Percentiles rank a stretch among this genome's conserved stretches.
phyloP scores from a whole-genome alignment of 441 rosid species.

The Dalechampia spathulata region DNA sequence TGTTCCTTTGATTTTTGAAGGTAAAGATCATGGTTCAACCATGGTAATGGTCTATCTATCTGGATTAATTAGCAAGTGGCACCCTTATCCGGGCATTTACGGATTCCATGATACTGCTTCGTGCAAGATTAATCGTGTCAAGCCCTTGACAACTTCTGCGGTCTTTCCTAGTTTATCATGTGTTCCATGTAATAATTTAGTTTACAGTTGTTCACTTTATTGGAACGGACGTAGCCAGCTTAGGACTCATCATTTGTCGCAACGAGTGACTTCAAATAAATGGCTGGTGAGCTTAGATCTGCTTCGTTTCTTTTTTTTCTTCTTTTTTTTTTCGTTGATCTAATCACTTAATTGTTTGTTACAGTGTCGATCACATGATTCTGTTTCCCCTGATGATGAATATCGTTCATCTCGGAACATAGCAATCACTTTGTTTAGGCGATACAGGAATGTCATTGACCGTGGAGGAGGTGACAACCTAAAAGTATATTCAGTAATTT shows the following conservation, averaged over 20 bases:
- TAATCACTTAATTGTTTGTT: constrained; percentile 7
- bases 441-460: constrained; percentile 70
- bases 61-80: constrained; percentile 34
- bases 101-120: constrained; percentile 20
- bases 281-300: constrained; percentile 67
- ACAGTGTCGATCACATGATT: constrained; percentile 52
- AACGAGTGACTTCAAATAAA: constrained; percentile 29
- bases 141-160: constrained; percentile 20
- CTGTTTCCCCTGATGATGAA: constrained; percentile 59
- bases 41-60: constrained; percentile 46
- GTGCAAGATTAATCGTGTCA: constrained; percentile 19
- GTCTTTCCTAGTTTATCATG: constrained; percentile 20
- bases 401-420: constrained; percentile 83
- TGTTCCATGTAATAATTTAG: constrained; percentile 20
- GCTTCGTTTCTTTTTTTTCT: not conserved
- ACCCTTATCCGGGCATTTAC: constrained; percentile 14
- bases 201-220: constrained; percentile 25
- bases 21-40: constrained; percentile 40
- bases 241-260: constrained; percentile 21
- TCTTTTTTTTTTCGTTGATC: constrained; percentile 3
- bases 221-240: constrained; percentile 30
- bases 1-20: constrained; percentile 18
- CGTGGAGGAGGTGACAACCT: constrained; percentile 93
- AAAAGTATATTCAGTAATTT: constrained; percentile 45
- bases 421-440: constrained; percentile 74